Evolutionary conservation across 345 rosid species (phyloP), one percentile per base, ranked within the genome.

Genomic region (Hibiscus trionum): DNA sequence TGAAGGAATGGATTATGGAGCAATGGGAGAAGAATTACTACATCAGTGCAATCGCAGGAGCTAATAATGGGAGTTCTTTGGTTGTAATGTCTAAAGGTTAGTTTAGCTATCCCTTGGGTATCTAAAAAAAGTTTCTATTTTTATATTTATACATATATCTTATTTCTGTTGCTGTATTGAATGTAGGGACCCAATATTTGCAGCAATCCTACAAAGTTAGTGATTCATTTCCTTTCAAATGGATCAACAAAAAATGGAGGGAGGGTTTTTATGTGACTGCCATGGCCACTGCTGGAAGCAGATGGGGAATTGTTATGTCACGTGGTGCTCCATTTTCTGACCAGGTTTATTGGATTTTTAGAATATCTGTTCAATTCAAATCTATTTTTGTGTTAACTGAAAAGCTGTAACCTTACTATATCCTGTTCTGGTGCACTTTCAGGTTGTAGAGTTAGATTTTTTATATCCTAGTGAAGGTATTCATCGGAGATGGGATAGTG

Each of bases 171-270:
- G 56, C 47, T 70, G 66, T 50, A 35, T 74, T 77, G 53, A 62
- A 71, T 67, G 52, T 83, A 95, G 99, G 99, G 69, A 92, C 96
- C 11, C 94, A 88, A 66, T 95, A 90, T 85, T 72, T 89, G 84
- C 99, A 95, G 82, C 99, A 95, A 80, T 95, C 99, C 2, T 92
- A 95, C 74, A 95, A 95, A 88, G 97, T 95, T 57, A 89, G 99
- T 9, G 97, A 95, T 81, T 86, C 97, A 39, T 95, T 92, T 78
- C 99, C 99, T 68, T 95, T 84, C 75, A 91, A 91, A 88, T 91
- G 98, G 98, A 94, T 94, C 74, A 91, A 91, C 75, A 94, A 91
- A 83, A 94, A 91, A 73, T 94, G 98, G 98, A 86, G 85, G 75
- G 98, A 91, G 80, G 97, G 96, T n/a, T 91, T 88, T 79, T 88